A percentile compares a stretch with the other conserved stretches of the same genome.
Evolutionary conservation across 2,329 filamentous ascomycete genomes (phyloP).

Genomic region (Echinosphaeria canescens): DNA sequence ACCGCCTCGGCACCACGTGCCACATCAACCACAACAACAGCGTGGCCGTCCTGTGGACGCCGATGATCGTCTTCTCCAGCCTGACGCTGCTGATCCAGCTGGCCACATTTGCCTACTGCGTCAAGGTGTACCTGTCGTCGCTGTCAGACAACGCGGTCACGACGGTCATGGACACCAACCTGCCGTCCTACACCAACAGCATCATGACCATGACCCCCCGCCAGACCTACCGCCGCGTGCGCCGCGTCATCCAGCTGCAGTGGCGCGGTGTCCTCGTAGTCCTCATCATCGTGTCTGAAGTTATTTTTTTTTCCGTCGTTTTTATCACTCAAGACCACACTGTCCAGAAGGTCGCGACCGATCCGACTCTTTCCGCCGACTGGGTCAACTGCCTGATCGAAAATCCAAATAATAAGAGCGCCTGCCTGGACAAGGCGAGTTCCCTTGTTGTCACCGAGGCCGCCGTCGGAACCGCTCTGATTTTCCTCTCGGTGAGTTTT

Average conservation of each 20-base stretch:
- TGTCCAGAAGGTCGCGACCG: conserved; percentile 32
- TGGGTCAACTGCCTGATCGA: conserved; percentile 56
- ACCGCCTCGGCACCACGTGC: conserved; percentile 77
- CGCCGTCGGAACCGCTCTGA: conserved; percentile 60
- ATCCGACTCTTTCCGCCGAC: conserved; percentile 26
- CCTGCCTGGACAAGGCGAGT: conserved; percentile 40
- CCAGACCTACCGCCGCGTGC: conserved; percentile 72
- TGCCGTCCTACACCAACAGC: conserved; percentile 59
- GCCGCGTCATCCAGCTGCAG: conserved; percentile 72
- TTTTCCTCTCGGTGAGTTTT: conserved; percentile 52
- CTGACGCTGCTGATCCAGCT: conserved; percentile 64
- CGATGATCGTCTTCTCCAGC: conserved; percentile 57
- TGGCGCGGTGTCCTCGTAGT: conserved; percentile 89
- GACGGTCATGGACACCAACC: conserved; percentile 46
- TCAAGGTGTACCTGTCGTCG: conserved; percentile 82
- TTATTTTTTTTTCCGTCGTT: conserved; percentile 81
- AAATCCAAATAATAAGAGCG: conserved; percentile 33
- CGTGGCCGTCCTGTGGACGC: conserved; percentile 75
- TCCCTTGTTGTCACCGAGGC: conserved; percentile 49
- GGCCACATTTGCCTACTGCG: conserved; percentile 74
- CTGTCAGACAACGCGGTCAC: conserved; percentile 50
- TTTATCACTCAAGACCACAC: conserved; percentile 77
- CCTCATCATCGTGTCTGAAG: conserved; percentile 71
- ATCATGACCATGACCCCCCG: conserved; percentile 58
- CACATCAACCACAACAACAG: conserved; percentile 86